Evolutionary conservation across 2,329 filamentous ascomycete genomes (phyloP).

Genomic region (Helicocarpus griseus): DNA sequence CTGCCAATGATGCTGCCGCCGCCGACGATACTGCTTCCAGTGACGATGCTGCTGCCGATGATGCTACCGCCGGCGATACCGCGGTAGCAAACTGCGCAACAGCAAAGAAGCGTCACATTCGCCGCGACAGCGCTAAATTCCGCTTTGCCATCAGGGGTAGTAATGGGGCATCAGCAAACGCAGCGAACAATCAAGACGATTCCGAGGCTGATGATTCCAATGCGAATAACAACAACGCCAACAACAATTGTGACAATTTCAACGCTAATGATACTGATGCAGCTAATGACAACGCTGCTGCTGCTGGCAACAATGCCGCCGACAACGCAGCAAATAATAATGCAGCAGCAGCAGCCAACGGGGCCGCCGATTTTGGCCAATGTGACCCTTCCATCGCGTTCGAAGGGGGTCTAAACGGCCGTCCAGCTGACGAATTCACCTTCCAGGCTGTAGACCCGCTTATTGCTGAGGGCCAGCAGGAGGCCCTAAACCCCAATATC

Average conservation of each 20-base stretch:
- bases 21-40: too few relatives aligned
- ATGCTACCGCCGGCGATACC: constrained; percentile 17
- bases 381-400: constrained; percentile 48
- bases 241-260: too few relatives aligned
- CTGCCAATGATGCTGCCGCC: too few relatives aligned
- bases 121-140: not conserved
- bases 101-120: not conserved
- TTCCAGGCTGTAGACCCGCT: constrained; percentile 58
- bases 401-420: constrained; percentile 43
- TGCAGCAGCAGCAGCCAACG: constrained; percentile 11
- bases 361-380: constrained; percentile 39
- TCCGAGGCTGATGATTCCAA: too few relatives aligned
- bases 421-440: constrained; percentile 50
- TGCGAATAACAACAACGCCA: too few relatives aligned
- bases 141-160: too few relatives aligned
- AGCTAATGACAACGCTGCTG: not conserved
- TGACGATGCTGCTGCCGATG: constrained; percentile 15
- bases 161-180: too few relatives aligned
- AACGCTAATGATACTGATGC: not conserved
- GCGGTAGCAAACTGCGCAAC: constrained; percentile 11
- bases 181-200: too few relatives aligned
- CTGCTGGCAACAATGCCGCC: constrained; percentile 4
- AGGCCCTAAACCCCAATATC: constrained; percentile 62
- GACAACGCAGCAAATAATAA: not conserved
- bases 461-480: constrained; percentile 52